Base-by-base conservation (phyloP, 352 stramenopile genomes). In the Pythium aristosporum region DNA sequence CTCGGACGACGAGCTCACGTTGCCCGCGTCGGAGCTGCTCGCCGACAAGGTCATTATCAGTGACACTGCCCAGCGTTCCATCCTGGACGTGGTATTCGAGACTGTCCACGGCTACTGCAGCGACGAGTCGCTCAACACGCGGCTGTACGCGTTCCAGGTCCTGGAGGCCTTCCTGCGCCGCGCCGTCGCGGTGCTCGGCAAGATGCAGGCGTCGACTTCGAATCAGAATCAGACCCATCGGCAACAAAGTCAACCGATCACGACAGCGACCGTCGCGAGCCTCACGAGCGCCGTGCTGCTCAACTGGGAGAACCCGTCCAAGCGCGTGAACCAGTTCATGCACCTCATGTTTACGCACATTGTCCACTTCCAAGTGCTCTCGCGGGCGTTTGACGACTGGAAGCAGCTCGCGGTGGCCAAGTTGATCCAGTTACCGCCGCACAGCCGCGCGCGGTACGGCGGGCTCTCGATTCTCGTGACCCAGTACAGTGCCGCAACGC, bases 321-420 rank as follows among this genome's bases (percentile, higher is more conserved):
- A 92, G 71, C 86, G 86, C 28, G 82, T 94, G 49, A 92, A 94
- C 54, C 85, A 94, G 71, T 92, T 92, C 39, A 92, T 94, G 85
- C 73, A 83, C 57, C 63, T 69, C n/a, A 81, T 94, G 59, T 94
- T 94, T 55, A 74, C 73, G 9, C 82, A 92, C 34, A 77, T 92
- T 20, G 80, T 94, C 20, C 73, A 77, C 53, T 87, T 88, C 57
- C 79, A 84, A 20, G 68, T 76, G 12, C 72, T 87, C 34, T 65
- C 67, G 16, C 46, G 52, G 23, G 67, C 44, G 1, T 87, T 87
- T 32, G 61, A 77, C 5, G 49, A 63, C 16, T 92, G 83, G 83
- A 87, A 77, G 68, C 25, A 67, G 8, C 30, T 34, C 16, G 79
- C 87, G 3, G 71, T 89, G 25, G 41, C 59, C 2, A 73, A 77